phyloP scores from a whole-genome alignment of 768 basidiomycete genomes.

The Panaeolus cyanescens region DNA sequence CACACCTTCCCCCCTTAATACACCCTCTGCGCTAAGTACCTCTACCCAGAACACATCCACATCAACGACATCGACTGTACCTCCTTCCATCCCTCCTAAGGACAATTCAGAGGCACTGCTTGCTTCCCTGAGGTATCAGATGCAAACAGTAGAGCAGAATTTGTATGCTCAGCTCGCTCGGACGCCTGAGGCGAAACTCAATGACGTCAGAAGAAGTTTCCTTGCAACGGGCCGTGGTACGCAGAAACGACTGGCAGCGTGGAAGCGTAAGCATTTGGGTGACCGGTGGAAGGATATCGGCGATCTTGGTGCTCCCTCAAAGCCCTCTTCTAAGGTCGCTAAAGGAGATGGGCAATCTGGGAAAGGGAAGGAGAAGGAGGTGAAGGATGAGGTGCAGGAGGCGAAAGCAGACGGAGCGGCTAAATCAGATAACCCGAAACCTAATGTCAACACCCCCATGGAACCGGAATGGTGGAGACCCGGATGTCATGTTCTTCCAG shows the following conservation, averaged over 20 bases:
- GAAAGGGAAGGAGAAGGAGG: neutral
- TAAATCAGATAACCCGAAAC: neutral
- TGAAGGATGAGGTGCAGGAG: neutral
- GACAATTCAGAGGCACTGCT: slow-evolving; percentile 43
- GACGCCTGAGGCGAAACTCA: slow-evolving; percentile 49
- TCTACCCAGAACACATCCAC: slow-evolving; percentile 12
- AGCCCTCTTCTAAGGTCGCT: neutral
- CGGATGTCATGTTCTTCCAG: slow-evolving; percentile 65
- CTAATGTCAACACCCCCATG: slow-evolving; percentile 3
- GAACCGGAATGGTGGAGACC: slow-evolving; percentile 70
- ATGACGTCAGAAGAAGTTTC: slow-evolving; percentile 65
- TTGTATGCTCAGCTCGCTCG: slow-evolving; percentile 56
- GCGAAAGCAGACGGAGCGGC: neutral
- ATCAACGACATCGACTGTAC: slow-evolving; percentile 16
- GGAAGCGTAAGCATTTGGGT: slow-evolving; percentile 65
- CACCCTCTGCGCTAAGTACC: slow-evolving; percentile 3
- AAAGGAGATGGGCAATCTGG: neutral
- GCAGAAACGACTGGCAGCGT: slow-evolving; percentile 54
- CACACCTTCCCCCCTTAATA: neutral
- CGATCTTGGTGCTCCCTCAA: slow-evolving; percentile 19
- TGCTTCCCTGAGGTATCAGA: slow-evolving; percentile 50
- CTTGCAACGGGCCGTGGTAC: slow-evolving; percentile 52
- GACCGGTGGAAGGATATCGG: slow-evolving; percentile 22
- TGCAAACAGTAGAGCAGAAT: slow-evolving; percentile 59
- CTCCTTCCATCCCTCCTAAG: slow-evolving; percentile 21